A percentile compares a stretch with the other conserved stretches of the same genome.
These are phyloP conservation scores for Capillidium heterosporum DNA, from an alignment of 371 early-diverging fungal species.

Conservation along the genomic window DNA sequence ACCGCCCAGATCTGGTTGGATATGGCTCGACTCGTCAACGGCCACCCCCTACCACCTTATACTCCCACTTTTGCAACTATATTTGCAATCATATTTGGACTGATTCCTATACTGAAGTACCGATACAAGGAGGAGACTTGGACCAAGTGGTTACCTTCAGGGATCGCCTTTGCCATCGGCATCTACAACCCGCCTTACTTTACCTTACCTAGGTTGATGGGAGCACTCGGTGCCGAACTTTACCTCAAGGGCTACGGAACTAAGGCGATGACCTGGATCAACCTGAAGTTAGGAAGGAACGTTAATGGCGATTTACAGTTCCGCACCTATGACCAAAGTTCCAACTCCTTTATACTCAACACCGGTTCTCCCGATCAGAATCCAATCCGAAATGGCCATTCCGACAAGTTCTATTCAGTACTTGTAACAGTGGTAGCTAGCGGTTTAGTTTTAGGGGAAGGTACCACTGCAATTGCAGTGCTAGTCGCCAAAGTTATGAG, in stretches of 20 bases:
- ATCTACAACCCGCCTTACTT: conserved; percentile 71
- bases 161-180: conserved; percentile 68
- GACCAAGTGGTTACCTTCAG: conserved; percentile 36
- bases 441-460: conserved; percentile 72
- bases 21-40: conserved; percentile 62
- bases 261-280: background rate
- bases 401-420: conserved; percentile 12
- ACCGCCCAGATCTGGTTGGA: conserved; percentile 66
- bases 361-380: conserved; percentile 1
- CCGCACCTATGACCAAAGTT: background rate
- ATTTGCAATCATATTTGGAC: conserved; percentile 35
- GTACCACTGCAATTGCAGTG: conserved; percentile 40
- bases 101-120: conserved; percentile 26
- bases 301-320: background rate
- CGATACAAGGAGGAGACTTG: conserved; percentile 10
- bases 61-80: conserved; percentile 31
- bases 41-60: conserved; percentile 46
- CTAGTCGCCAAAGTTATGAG: conserved; percentile 16
- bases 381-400: background rate
- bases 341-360: background rate
- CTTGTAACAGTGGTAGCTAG: conserved; percentile 51
- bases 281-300: background rate
- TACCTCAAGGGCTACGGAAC: background rate
- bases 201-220: conserved; percentile 50
- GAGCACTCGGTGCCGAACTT: conserved; percentile 23